These are phyloP conservation scores for Grifola frondosa DNA, from an alignment of 1,284 basidiomycete genomes.

Conservation along the genomic window DNA sequence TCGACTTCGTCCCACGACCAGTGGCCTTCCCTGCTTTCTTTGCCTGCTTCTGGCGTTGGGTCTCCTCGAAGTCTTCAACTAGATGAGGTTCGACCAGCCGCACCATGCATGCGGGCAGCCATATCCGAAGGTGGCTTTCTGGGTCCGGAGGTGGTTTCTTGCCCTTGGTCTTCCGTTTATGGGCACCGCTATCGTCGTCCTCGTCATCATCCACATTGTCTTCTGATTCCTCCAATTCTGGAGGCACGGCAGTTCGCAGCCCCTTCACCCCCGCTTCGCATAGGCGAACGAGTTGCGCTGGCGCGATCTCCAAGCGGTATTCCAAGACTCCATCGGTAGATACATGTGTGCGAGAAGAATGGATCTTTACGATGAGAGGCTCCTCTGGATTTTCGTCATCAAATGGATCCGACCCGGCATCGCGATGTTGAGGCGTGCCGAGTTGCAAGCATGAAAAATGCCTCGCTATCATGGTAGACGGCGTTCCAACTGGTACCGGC, in stretches of 20 bases:
- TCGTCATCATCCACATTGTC: slow-evolving; percentile 31
- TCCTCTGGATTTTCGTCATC: slow-evolving; percentile 28
- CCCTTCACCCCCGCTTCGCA: slow-evolving; percentile 66
- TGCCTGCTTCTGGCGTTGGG: slow-evolving; percentile 46
- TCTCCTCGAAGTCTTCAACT: slow-evolving; percentile 59
- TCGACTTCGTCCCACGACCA: slow-evolving; percentile 6
- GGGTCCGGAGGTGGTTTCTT: slow-evolving; percentile 50
- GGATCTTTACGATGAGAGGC: slow-evolving; percentile 46
- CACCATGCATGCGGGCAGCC: slow-evolving; percentile 79
- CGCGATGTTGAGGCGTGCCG: slow-evolving; percentile 16
- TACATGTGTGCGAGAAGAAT: slow-evolving; percentile 49
- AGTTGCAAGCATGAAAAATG: slow-evolving; percentile 50
- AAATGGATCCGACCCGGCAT: slow-evolving; percentile 1
- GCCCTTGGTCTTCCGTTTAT: slow-evolving; percentile 28
- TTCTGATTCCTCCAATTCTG: slow-evolving; percentile 43
- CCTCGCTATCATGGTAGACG: slow-evolving; percentile 54
- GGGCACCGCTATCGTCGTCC: slow-evolving; percentile 32
- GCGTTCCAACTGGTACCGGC: slow-evolving; percentile 40
- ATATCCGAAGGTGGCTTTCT: slow-evolving; percentile 54
- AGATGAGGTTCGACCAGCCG: slow-evolving; percentile 60
- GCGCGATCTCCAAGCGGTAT: slow-evolving; percentile 72
- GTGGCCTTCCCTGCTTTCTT: slow-evolving; percentile 32
- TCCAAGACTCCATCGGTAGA: slow-evolving; percentile 71
- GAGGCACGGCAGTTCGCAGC: slow-evolving; percentile 50
- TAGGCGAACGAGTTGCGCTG: slow-evolving; percentile 59